Base-by-base conservation (phyloP, 805 yeast species). In the Hanseniaspora lachancei region DNA sequence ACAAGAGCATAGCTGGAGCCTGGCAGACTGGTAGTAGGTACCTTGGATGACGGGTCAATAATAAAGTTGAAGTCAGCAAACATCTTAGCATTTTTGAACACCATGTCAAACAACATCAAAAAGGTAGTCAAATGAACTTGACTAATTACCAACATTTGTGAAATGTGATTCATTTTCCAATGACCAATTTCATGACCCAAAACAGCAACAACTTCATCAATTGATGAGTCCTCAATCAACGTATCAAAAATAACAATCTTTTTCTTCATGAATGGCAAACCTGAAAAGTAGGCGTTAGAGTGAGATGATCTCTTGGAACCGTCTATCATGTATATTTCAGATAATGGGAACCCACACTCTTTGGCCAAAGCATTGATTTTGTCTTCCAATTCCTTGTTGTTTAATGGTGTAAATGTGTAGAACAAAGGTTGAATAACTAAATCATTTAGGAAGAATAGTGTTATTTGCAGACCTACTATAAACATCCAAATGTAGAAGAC, bases 141-240 rank as follows among this genome's bases (percentile, higher is more conserved):
- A 24, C 6, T 24, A 24, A 24, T 24, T 5, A 77, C 64, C 64
- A 93, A 70, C 76, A 84, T 77, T 66, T 81, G 82, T n/a, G 89
- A 74, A 59, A 89, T 84, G 69, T 93, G 99, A 57, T 84, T 81
- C 67, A 85, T 76, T 63, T 84, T 82, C 99, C 99, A 93, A 69
- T 93, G 99, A 52, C 99, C 99, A 62, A 93, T 84, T 73, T 93
- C 99, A 66, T 93, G 99, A n/a, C 95, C 97, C 60, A 91, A 75
- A 1, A 93, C 96, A 53, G 97, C 97, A 53, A 89, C 87, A 42
- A 89, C 86, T 70, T 93, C 95, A 44, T 77, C 78, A 32, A 79
- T 77, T 34, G 89, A 71, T 36, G 89, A 82, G 58, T 86, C 84
- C 59, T 86, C 80, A 60, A 93, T 83, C 71, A 93, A 77, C 10